Base-by-base conservation (phyloP, 176 grass and related monocot genomes). In the Eragrostis nindensis region DNA sequence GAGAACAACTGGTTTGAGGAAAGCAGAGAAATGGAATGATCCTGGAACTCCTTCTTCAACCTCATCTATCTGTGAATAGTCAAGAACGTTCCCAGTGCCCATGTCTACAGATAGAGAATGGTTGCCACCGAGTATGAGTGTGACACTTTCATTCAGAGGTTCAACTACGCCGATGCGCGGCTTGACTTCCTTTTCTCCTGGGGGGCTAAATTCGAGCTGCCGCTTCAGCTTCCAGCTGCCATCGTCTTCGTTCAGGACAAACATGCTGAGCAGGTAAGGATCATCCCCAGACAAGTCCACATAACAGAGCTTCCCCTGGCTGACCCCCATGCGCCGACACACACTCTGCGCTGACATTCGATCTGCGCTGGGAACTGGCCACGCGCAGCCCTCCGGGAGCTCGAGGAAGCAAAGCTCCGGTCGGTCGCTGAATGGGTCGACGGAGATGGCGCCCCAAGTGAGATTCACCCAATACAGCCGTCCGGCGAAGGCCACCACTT, bases 391-490 rank as follows among this genome's bases (percentile, higher is more conserved):
- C 25, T 4, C 30, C 1, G 84, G 76, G 9, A 86, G 60, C 76
- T 80, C 47, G 39, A 80, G 47, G 9, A 80, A 80, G 47, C 38
- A 48, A 0, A 54, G 57, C 3, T 86, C 84, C 4, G 69, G 84
- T 42, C 48, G 17, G 38, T 79, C 84, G 38, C 68, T 66, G 84
- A 86, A 86, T 13, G 84, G 84, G 76, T 86, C 76, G 59, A 39
- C 39, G 25, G 84, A 86, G 84, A 42, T 2, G 39, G 70, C 59
- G 47, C 69, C 84, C 68, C 76, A 86, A 39, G 5, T 46, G 25
- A 80, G 24, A 19, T 80, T 75, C 17, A 63, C 75, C 83, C 83
- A 85, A 36, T 67, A 85, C 7, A 79, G 56, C 32, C 75, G 56
- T 29, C 18, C 75, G 46, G n/a, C 75, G 24, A 85, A 85, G 12